phyloP scores from a whole-genome alignment of 805 yeast genomes.

The Candida jianshihensis region DNA sequence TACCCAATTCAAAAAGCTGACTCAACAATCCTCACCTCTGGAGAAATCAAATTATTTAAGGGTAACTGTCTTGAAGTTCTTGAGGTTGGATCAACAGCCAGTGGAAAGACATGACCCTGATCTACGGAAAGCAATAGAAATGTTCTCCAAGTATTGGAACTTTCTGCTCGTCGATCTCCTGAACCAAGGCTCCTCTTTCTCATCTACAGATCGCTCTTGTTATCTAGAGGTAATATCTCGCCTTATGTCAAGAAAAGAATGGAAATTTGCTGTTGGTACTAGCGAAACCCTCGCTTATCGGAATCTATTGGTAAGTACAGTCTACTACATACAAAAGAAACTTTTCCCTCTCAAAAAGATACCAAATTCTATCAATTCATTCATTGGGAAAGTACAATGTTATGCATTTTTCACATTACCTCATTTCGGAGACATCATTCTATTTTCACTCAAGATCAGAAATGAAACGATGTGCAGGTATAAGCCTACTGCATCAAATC shows the following conservation, averaged over 20 bases:
- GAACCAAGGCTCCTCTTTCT: constrained; percentile 4
- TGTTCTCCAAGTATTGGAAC: constrained; percentile 8
- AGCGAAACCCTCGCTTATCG: constrained; percentile 4
- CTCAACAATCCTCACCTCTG: constrained; percentile 3
- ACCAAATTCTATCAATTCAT: constrained; percentile 27
- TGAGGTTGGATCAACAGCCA: constrained; percentile 6
- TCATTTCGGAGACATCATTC: constrained; percentile 41
- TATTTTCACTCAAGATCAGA: constrained; percentile 51
- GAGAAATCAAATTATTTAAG: constrained; percentile 9
- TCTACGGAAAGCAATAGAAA: background rate
- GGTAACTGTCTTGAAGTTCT: constrained; percentile 8
- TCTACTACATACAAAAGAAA: constrained; percentile 8
- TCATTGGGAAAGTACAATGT: constrained; percentile 59
- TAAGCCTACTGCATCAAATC: constrained; percentile 17
- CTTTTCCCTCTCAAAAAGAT: constrained; percentile 12
- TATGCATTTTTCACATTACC: constrained; percentile 43
- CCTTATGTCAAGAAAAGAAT: constrained; percentile 20
- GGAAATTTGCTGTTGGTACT: constrained; percentile 17
- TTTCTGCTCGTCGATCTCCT: constrained; percentile 5
- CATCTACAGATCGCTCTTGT: constrained; percentile 19
- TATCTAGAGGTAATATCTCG: constrained; percentile 28
- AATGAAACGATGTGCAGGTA: constrained; percentile 38
- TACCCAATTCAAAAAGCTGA: constrained; percentile 2
- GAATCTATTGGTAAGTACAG: constrained; percentile 5
- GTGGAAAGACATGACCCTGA: background rate